These are phyloP conservation scores for Geotrichum fermentans DNA, from an alignment of 1,139 yeast species.

Conservation along the genomic window DNA sequence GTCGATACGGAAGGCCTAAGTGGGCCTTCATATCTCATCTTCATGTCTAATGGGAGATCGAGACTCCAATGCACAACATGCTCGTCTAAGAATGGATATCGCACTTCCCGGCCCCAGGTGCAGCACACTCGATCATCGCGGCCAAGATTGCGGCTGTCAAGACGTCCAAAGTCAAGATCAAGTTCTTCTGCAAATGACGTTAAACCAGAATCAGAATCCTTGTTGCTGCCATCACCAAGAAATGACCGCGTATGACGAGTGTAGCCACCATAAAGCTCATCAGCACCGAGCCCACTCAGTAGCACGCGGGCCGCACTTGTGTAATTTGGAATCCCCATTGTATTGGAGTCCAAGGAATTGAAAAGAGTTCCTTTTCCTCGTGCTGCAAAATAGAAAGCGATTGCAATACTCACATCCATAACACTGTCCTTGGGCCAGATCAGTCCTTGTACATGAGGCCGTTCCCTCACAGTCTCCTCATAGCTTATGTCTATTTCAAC, in stretches of 20 bases:
- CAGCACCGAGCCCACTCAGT: slow-evolving; percentile 95
- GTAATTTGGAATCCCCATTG: slow-evolving; percentile 33
- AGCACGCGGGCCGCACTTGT: slow-evolving; percentile 60
- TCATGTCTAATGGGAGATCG: slow-evolving; percentile 36
- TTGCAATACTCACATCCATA: slow-evolving; percentile 91
- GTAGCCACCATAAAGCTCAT: slow-evolving; percentile 91
- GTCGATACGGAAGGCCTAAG: slow-evolving; percentile 27
- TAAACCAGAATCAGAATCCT: slow-evolving; percentile 28
- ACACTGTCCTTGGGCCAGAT: slow-evolving; percentile 86
- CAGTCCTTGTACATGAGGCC: slow-evolving; percentile 51
- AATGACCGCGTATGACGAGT: slow-evolving; percentile 57
- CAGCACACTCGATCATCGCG: slow-evolving; percentile 87
- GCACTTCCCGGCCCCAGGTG: slow-evolving; percentile 80
- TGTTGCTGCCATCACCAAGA: slow-evolving; percentile 6
- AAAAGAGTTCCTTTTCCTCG: slow-evolving; percentile 44
- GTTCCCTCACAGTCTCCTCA: slow-evolving; percentile 53
- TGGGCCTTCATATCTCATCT: slow-evolving; percentile 26
- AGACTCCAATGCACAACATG: slow-evolving; percentile 51
- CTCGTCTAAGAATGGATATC: slow-evolving; percentile 83
- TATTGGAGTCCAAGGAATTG: slow-evolving; percentile 21
- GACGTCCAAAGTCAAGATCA: slow-evolving; percentile 61
- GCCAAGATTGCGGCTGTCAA: slow-evolving; percentile 76
- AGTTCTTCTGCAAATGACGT: slow-evolving; percentile 50
- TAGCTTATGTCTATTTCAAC: slow-evolving; percentile 70
- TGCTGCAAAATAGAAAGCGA: slow-evolving; percentile 90